Conservation (phyloP, 2,329 filamentous ascomycete species). For the Teratosphaeria viscida region DNA sequence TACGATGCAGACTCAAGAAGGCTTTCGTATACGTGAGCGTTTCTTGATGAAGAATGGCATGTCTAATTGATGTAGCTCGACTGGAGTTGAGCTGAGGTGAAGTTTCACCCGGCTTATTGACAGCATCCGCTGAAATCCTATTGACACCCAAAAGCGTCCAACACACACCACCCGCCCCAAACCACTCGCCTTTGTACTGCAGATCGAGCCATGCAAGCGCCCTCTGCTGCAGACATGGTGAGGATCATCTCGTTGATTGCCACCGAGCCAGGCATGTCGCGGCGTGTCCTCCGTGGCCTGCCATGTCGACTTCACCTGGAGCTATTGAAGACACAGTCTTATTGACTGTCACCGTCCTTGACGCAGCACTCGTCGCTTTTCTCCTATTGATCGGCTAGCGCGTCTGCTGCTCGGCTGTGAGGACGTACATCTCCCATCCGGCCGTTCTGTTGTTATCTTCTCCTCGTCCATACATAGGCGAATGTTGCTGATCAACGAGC, state of each 20-base stretch:
- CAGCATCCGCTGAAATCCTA: conserved; percentile 9
- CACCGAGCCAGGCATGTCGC: not conserved
- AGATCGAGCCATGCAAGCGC: not conserved
- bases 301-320: conserved; percentile 6
- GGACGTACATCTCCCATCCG: conserved; percentile 7
- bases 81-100: not conserved
- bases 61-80: not conserved
- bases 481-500: not conserved
- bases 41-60: not conserved
- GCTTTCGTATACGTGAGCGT: not conserved
- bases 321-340: conserved; percentile 19
- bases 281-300: conserved; percentile 3
- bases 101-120: conserved; percentile 8
- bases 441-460: conserved; percentile 6
- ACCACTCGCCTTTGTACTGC: conserved; percentile 6
- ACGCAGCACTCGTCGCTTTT: conserved; percentile 11
- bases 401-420: not conserved
- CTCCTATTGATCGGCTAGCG: conserved; percentile 10
- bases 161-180: conserved; percentile 3
- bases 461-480: conserved; percentile 1
- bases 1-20: not conserved
- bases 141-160: conserved; percentile 20
- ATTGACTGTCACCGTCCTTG: conserved; percentile 18
- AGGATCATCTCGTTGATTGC: not conserved
- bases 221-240: not conserved